Evolutionary conservation across 208 protist genomes (phyloP), one percentile per base, ranked within the genome.

Genomic region (Novymonas esmeraldas): DNA sequence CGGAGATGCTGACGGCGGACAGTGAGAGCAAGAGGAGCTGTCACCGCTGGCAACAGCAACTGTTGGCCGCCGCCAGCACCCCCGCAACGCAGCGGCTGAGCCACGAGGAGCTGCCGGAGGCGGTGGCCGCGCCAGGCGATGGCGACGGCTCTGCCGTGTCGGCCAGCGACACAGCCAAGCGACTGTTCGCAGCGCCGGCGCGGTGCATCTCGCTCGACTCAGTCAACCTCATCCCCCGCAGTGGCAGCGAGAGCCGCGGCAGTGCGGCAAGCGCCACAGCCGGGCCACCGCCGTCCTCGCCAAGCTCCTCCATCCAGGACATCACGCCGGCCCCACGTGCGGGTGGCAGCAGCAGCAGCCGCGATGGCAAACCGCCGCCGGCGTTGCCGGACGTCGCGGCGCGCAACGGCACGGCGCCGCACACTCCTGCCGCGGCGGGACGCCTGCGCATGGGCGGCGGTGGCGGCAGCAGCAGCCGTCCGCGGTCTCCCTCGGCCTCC

Each of bases 1-100:
- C 78, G 3, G 67, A 68, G 38, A 64, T 46, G 22, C 64, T 83
- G 18, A 83, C 66, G 24, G 78, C 59, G 2, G 54, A 76, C 57
- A 83, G 78, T 39, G 72, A 83, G 41, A 60, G 72, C 26, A 58
- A 59, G 29, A 49, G 61, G 10, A 73, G 72, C 68, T 58, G 58
- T 16, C 52, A 51, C 20, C 50, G 56, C 34, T 79, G 67, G 74
- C 59, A 70, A 33, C 56, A 51, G 14, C 73, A 69, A 9, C 18
- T 77, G 13, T 11, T 54, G 3, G 14, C 51, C 3, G 38, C 13
- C 29, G 44, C 13, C 29, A 34, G 41, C 59, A 64, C 58, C 51
- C 34, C 68, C 16, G 26, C 31, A 1, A 68, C 69, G 34, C 61
- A 73, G 50, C 46, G 7, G 20, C 38, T 64, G 67, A n/a, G 31